Evolutionary conservation across 2,329 filamentous ascomycete species (phyloP).

Genomic region (Trichophyton benhamiae): DNA sequence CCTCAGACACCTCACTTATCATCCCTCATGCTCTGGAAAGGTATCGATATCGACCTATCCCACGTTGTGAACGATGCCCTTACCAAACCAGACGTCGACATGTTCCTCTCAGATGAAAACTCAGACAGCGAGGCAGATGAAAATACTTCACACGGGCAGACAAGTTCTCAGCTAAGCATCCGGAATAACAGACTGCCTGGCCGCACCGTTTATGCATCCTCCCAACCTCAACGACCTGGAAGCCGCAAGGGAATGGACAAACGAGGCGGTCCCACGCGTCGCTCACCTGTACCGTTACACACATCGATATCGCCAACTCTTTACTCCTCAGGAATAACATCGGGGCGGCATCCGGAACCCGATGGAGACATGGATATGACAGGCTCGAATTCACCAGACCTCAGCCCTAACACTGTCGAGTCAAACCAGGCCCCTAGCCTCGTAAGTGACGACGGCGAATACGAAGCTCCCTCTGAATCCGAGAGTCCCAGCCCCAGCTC

Average conservation of each 20-base stretch:
- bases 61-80: constrained; percentile 47
- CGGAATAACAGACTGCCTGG: constrained; percentile 40
- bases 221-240: constrained; percentile 38
- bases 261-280: constrained; percentile 25
- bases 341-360: not conserved
- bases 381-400: constrained; percentile 35
- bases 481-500: constrained; percentile 42
- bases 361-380: constrained; percentile 37
- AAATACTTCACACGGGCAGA: constrained; percentile 10
- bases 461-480: constrained; percentile 56
- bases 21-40: constrained; percentile 49
- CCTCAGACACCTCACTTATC: constrained; percentile 56
- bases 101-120: constrained; percentile 31
- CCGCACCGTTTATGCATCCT: constrained; percentile 44
- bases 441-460: constrained; percentile 62
- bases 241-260: constrained; percentile 46
- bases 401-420: constrained; percentile 56
- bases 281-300: constrained; percentile 31
- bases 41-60: constrained; percentile 48
- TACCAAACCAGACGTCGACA: constrained; percentile 28
- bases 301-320: constrained; percentile 26
- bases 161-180: constrained; percentile 16
- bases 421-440: constrained; percentile 69
- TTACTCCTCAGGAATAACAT: constrained; percentile 15
- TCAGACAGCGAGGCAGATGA: constrained; percentile 25